Percentiles rank a stretch among this genome's conserved stretches.
Evolutionary conservation across 139 green algal species (phyloP).

Genomic region (Auxenochlorella pyrenoidosa): DNA sequence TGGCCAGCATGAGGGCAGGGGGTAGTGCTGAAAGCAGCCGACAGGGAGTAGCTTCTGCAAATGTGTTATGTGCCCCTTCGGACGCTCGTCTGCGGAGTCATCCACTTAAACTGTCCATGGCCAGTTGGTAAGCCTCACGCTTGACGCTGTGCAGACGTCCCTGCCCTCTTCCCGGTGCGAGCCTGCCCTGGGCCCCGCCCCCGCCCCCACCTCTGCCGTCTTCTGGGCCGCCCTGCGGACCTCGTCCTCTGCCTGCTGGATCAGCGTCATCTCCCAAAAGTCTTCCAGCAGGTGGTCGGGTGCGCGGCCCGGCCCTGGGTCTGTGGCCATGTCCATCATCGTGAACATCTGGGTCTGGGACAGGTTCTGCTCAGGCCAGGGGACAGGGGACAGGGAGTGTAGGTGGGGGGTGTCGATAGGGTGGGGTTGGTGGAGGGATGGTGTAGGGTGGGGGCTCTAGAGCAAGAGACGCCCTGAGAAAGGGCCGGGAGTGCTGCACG

Average conservation of each 20-base stretch:
- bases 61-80: too few relatives aligned
- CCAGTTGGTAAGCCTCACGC: too few relatives aligned
- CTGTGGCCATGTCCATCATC: background rate
- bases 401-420: background rate
- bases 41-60: too few relatives aligned
- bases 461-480: too few relatives aligned
- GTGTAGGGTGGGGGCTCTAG: background rate
- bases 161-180: too few relatives aligned
- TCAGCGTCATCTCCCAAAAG: background rate
- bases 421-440: background rate
- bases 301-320: background rate
- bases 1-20: too few relatives aligned
- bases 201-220: background rate
- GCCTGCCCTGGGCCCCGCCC: too few relatives aligned
- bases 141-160: too few relatives aligned
- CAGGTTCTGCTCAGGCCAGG: background rate
- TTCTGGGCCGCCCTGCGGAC: background rate
- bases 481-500: background rate
- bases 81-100: too few relatives aligned
- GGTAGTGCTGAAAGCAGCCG: too few relatives aligned
- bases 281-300: background rate
- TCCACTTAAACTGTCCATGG: too few relatives aligned
- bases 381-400: background rate
- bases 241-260: background rate
- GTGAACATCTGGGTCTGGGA: background rate